Conservation (phyloP, 306 rosid genomes). For the Pterocarpus santalinus region DNA sequence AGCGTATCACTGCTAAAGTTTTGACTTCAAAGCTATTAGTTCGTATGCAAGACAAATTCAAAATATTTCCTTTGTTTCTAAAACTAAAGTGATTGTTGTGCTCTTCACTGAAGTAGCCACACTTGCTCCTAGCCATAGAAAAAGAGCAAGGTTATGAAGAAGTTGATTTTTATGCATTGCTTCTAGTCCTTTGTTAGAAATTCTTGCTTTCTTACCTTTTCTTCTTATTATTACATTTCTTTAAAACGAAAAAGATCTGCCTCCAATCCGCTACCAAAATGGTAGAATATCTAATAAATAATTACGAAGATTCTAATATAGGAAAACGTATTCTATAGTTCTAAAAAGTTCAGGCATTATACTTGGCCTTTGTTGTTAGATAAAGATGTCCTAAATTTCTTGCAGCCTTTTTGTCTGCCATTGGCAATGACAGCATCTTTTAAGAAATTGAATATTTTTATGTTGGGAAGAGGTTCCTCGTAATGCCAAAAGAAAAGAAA, state of each 20-base stretch:
- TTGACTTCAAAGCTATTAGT: slow-evolving; percentile 10
- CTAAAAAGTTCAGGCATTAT: neutral
- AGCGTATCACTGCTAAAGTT: slow-evolving; percentile 2
- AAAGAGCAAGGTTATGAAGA: neutral
- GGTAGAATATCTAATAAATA: no score
- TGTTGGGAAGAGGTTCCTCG: neutral
- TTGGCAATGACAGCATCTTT: neutral
- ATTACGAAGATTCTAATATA: neutral
- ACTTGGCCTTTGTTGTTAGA: neutral
- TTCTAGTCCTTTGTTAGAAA: neutral
- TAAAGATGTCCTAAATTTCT: slow-evolving; percentile 28
- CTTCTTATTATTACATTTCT: neutral
- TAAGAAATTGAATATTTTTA: neutral
- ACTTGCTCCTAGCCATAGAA: slow-evolving; percentile 8
- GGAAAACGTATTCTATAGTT: neutral
- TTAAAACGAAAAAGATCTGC: no score
- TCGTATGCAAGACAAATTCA: slow-evolving; percentile 35
- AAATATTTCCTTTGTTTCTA: neutral
- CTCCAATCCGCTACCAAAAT: no score
- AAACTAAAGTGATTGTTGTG: neutral
- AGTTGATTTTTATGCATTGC: neutral
- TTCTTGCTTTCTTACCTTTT: neutral
- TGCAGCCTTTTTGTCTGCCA: slow-evolving; percentile 25
- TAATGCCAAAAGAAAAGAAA: neutral
- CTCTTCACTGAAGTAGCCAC: slow-evolving; percentile 29